Conservation (phyloP, 257 asterid genomes). For the Solanum infundibuliforme region DNA sequence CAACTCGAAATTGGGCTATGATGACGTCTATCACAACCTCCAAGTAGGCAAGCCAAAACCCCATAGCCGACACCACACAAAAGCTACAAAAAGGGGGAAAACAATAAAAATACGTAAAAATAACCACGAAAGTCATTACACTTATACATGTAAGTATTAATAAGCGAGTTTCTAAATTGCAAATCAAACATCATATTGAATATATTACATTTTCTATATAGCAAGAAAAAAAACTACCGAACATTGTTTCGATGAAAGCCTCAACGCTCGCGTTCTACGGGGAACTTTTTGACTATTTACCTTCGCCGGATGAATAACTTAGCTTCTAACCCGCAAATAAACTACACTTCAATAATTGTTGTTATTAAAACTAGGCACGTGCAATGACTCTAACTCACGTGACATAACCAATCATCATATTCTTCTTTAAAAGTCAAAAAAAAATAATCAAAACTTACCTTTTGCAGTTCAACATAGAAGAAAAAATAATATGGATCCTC, state of each 20-base stretch:
- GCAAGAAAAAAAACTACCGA: not conserved
- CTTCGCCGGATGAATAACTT: too few relatives aligned
- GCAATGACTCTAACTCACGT: not conserved
- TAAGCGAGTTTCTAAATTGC: not conserved
- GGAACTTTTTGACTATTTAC: too few relatives aligned
- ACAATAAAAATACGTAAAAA: too few relatives aligned
- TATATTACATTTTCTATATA: not conserved
- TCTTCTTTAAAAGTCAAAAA: not conserved
- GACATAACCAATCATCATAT: not conserved
- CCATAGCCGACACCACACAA: not conserved
- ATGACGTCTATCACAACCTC: not conserved
- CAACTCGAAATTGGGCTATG: too few relatives aligned
- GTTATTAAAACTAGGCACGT: not conserved
- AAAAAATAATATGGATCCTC: not conserved
- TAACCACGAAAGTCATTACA: not conserved
- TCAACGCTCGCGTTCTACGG: too few relatives aligned
- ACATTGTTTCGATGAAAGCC: too few relatives aligned
- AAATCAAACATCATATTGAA: not conserved
- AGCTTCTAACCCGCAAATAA: not conserved
- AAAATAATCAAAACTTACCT: not conserved
- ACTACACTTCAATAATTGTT: not conserved
- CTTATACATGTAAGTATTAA: not conserved
- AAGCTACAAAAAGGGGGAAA: not conserved
- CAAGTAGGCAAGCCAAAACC: not conserved
- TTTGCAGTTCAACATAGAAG: not conserved